Base-by-base conservation (phyloP, 2,329 filamentous ascomycete genomes). In the Diaporthe ampelina region DNA sequence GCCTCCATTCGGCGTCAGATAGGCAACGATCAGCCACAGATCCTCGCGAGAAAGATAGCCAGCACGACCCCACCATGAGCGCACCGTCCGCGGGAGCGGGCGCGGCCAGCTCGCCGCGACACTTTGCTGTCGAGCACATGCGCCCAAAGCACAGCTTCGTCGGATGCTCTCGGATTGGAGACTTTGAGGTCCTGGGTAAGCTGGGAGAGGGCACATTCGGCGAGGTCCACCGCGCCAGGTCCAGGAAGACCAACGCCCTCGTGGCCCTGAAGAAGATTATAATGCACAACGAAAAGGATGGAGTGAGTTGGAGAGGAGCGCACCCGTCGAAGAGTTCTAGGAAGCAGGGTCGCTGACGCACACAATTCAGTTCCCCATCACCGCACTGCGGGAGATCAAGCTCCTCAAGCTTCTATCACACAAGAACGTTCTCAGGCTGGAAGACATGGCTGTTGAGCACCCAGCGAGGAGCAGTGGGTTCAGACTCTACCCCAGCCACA, bases 271-370 rank as follows among this genome's bases (percentile, higher is more conserved):
- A 99, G 87, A 98, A 98, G 89, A 99, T 99, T 78, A 91, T 99
- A 78, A 98, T 98, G 94, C 97, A 98, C 83, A 97, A 98, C 83
- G 97, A 99, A 86, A 98, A 98, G 83, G 97, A 99, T 84, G 97
- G 97, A 67, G 92, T 94, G 84, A 79, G 91, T 85, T 10, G 35
- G 32, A 21, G 45, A n/a, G 24, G 19, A 69, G 52, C 69, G 77
- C 71, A 74, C 59, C 43, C n/a, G 29, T 69, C 45, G 50, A 19
- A 32, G n/a, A 26, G 19, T 3, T 32, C 3, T 7, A 7, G 13
- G 15, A 6, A 52, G 61, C 32, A 37, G 35, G 32, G 32, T 50
- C 37, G 52, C 76, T 78, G 29, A 80, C 74, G 35, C 37, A 24
- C 8, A 29, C 17, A 35, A 40, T 32, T 7, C 76, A 94, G 87